Evolutionary conservation across 2,329 filamentous ascomycete species (phyloP), one percentile per base, ranked within the genome.

Genomic region (Fusarium sp.): DNA sequence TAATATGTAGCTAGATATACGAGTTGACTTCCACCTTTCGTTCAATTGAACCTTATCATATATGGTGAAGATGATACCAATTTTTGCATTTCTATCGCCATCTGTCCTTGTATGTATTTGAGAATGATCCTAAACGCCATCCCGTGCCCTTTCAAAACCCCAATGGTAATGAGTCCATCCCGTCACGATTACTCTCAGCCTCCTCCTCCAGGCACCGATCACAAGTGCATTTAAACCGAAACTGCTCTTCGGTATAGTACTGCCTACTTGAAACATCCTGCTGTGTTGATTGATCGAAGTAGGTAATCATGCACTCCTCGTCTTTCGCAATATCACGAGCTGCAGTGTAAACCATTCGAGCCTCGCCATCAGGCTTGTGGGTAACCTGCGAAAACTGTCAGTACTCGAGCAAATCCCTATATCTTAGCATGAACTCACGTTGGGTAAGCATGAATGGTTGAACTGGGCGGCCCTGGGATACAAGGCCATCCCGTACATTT

Each of bases 371-470:
- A 1, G 74, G 73, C 15, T 72, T 65, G 30, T 75, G 74, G 4
- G 66, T 62, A 1, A 75, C 68, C 74, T 75, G 14, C 3, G 2
- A 17, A 3, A 4, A 10, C 8, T 45, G 47, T 66, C n/a, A 63
- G 60, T 26, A 3, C 19, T 23, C 3, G 7, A 17, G 1, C 0
- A 4, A 17, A 19, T 7, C 4, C 19, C 7, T 15, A 15, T 1
- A 9, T 12, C 4, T 23, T 10, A 26, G 11, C 21, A 6, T 3
- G 8, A 20, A 64, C 73, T 66, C 58, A 74, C 74, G 40, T 75
- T 75, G 14, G 74, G 74, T 14, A 56, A 20, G n/a, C 74, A 75
- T 8, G 74, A 75, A 48, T 75, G 74, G 17, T 75, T 75, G 10
- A 75, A 75, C 45, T 69, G 71, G 12, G 74, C 73, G 5, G 73